Conservation (phyloP, 108 stramenopile species). For the Cyclotella cryptica region DNA sequence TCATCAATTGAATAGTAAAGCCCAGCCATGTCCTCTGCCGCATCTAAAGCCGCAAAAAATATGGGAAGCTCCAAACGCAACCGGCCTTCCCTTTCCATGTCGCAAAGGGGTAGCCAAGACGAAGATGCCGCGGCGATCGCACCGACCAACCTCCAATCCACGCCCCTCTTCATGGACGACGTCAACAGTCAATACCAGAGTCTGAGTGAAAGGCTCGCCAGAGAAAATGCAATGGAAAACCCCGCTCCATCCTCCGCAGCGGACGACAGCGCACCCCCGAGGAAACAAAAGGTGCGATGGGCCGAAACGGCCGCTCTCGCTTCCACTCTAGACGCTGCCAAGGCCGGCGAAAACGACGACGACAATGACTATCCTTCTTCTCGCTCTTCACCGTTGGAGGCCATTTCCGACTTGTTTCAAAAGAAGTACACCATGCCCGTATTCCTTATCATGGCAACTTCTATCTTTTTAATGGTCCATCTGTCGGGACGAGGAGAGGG, state of each 20-base stretch:
- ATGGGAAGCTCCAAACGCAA: slow-evolving; percentile 42
- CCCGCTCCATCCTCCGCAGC: not conserved
- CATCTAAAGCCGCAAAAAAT: slow-evolving; percentile 33
- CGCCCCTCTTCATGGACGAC: slow-evolving; percentile 23
- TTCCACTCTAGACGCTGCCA: slow-evolving; percentile 43
- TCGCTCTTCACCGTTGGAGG: slow-evolving; percentile 25
- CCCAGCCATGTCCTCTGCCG: slow-evolving; percentile 39
- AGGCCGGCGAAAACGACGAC: slow-evolving; percentile 11
- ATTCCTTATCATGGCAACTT: slow-evolving; percentile 25
- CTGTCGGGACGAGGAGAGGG: slow-evolving; percentile 27
- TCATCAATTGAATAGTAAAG: not conserved
- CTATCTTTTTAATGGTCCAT: slow-evolving; percentile 50
- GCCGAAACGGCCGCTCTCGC: slow-evolving; percentile 40
- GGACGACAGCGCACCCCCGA: not conserved
- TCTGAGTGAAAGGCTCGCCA: slow-evolving; percentile 31
- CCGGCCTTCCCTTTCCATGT: slow-evolving; percentile 41
- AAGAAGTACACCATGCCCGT: slow-evolving; percentile 42
- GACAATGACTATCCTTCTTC: not conserved
- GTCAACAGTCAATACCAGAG: slow-evolving; percentile 36
- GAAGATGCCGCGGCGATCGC: not conserved
- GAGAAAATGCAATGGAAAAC: slow-evolving; percentile 5
- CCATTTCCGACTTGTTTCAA: slow-evolving; percentile 34
- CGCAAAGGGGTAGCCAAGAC: slow-evolving; percentile 10
- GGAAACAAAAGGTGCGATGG: slow-evolving; percentile 39
- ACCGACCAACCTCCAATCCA: not conserved